A percentile compares a stretch with the other conserved stretches of the same genome.
Conservation (phyloP, 2,329 filamentous ascomycete species). For the Orbilia quercus region DNA sequence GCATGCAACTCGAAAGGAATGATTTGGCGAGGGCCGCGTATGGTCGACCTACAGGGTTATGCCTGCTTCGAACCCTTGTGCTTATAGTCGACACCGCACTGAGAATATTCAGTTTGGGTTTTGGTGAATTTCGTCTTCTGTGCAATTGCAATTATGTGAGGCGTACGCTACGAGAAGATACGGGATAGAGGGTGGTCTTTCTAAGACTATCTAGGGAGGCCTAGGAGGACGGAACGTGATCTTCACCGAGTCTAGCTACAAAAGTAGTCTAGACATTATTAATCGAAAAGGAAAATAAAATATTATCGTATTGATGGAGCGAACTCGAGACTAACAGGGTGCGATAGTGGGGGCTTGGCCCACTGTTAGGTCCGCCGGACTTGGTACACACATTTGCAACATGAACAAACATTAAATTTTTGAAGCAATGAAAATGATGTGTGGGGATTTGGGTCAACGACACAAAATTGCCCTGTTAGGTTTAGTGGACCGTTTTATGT, state of each 20-base stretch:
- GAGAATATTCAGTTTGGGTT: neutral
- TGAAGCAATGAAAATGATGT: neutral
- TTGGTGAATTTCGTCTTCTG: too few species aligned
- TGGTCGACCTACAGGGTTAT: slow-evolving; percentile 28
- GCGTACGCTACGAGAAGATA: too few species aligned
- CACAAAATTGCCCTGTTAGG: slow-evolving; percentile 26
- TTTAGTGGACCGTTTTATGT: slow-evolving; percentile 43
- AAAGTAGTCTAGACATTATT: slow-evolving; percentile 20
- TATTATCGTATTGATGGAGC: neutral
- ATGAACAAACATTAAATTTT: slow-evolving; percentile 15
- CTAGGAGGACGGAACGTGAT: slow-evolving; percentile 19
- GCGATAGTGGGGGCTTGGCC: slow-evolving; percentile 24
- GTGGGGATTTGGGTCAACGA: slow-evolving; percentile 13
- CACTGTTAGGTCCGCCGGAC: neutral
- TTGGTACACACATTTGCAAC: neutral
- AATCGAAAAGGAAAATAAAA: slow-evolving; percentile 5
- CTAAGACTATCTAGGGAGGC: slow-evolving; percentile 11
- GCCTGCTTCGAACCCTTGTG: slow-evolving; percentile 38
- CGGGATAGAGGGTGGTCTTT: slow-evolving; percentile 13
- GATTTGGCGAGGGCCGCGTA: slow-evolving; percentile 45
- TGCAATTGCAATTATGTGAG: too few species aligned
- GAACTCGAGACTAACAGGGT: slow-evolving; percentile 19
- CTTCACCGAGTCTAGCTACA: slow-evolving; percentile 7
- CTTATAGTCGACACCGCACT: slow-evolving; percentile 1
- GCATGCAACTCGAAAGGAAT: slow-evolving; percentile 14